These are phyloP conservation scores for Lagenaria siceraria DNA, from an alignment of 306 rosid species.

Conservation along the genomic window DNA sequence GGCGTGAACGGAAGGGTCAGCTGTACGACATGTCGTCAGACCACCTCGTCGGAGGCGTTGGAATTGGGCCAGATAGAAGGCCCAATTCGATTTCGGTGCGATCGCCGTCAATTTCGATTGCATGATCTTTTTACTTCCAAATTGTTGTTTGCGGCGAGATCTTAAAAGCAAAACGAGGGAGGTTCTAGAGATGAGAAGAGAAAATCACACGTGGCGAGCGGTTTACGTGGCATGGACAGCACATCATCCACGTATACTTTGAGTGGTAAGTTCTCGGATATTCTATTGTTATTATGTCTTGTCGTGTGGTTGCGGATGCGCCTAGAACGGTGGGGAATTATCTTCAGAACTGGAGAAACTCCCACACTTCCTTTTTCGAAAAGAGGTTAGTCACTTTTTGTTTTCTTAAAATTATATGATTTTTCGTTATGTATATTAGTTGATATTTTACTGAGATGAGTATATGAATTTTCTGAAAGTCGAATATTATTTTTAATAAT, in stretches of 20 bases:
- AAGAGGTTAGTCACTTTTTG: neutral
- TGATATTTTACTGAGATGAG: too few relatives aligned
- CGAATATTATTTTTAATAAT: too few relatives aligned
- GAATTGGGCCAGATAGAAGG: neutral
- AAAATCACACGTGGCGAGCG: conserved; percentile 14
- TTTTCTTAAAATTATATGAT: too few relatives aligned
- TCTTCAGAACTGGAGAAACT: neutral
- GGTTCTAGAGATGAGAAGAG: conserved; percentile 21
- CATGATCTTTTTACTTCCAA: conserved; percentile 13
- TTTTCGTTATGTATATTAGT: too few relatives aligned
- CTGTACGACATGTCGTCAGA: conserved; percentile 32
- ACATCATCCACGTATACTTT: neutral
- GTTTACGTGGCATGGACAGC: conserved; percentile 23
- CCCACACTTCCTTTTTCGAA: neutral
- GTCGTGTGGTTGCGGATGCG: neutral
- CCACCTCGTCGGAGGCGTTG: conserved; percentile 15
- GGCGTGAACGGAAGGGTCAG: conserved; percentile 48
- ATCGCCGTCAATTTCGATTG: conserved; percentile 25
- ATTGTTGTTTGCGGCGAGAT: neutral
- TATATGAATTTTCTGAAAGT: too few relatives aligned
- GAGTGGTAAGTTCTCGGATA: neutral
- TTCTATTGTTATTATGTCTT: neutral
- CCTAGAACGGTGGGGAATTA: neutral
- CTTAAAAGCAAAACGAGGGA: neutral
- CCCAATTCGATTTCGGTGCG: conserved; percentile 9